A percentile compares a stretch with the other conserved stretches of the same genome.
phyloP scores from a whole-genome alignment of 768 basidiomycete species.

The Tricholoma furcatifolium region DNA sequence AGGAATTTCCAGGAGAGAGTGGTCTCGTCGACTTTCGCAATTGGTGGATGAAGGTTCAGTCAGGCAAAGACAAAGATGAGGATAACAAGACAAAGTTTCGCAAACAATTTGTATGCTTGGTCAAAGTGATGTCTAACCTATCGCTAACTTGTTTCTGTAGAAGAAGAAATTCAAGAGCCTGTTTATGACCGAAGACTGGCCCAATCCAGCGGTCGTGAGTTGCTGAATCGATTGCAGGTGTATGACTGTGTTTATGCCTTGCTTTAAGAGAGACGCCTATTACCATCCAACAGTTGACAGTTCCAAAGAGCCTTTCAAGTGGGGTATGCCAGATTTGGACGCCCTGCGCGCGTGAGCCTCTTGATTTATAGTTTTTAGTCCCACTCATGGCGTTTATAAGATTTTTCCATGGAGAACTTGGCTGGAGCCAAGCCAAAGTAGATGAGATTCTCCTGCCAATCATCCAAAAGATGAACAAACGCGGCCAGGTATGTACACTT shows the following conservation, averaged over 20 bases:
- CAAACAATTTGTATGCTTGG: conserved; percentile 70
- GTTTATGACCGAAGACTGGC: conserved; percentile 83
- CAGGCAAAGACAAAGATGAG: conserved; percentile 75
- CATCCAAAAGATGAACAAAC: conserved; percentile 84
- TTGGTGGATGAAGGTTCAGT: conserved; percentile 95
- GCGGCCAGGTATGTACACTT: conserved; percentile 55
- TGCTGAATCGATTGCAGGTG: neutral
- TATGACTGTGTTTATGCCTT: conserved; percentile 1
- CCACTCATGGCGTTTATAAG: conserved; percentile 30
- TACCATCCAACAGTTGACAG: conserved; percentile 88
- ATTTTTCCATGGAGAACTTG: conserved; percentile 74
- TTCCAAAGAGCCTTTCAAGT: conserved; percentile 93
- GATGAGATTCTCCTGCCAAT: conserved; percentile 92
- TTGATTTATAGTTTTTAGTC: conserved; percentile 19
- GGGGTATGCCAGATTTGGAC: conserved; percentile 96
- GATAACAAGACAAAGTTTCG: conserved; percentile 79
- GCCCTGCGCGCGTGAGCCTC: conserved; percentile 69
- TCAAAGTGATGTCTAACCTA: neutral
- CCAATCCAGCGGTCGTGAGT: conserved; percentile 85
- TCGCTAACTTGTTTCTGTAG: conserved; percentile 36
- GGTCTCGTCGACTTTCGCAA: conserved; percentile 85
- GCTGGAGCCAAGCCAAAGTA: conserved; percentile 80
- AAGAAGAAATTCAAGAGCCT: conserved; percentile 89
- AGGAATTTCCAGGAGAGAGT: conserved; percentile 86
- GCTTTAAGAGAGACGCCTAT: conserved; percentile 80